These are phyloP conservation scores for Glycine latifolia DNA, from an alignment of 306 rosid genomes.

Conservation along the genomic window DNA sequence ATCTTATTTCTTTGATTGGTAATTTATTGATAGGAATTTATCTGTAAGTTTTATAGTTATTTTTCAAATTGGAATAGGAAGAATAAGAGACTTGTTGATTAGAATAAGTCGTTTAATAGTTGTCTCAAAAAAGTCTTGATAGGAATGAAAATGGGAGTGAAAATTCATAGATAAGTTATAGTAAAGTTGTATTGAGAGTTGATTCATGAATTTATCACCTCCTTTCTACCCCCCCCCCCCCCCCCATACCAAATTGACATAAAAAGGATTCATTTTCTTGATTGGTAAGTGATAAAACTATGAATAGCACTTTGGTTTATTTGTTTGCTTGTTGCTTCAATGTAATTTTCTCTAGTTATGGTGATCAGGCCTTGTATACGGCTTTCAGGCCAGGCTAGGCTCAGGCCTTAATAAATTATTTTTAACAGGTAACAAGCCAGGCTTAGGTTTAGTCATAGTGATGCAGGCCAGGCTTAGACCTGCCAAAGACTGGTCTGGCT, in stretches of 20 bases:
- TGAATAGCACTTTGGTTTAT: slow-evolving; percentile 15
- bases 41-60: neutral
- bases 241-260: neutral
- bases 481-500: no score
- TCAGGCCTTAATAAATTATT: no score
- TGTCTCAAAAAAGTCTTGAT: slow-evolving; percentile 20
- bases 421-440: no score
- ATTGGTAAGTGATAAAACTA: neutral
- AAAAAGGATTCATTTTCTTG: slow-evolving; percentile 6
- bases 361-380: no score
- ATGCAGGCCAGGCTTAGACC: no score
- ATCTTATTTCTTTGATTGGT: slow-evolving; percentile 23
- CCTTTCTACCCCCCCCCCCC: neutral
- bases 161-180: slow-evolving; percentile 8
- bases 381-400: no score
- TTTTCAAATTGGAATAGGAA: neutral
- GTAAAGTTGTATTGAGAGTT: slow-evolving; percentile 22
- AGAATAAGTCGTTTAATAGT: neutral
- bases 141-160: neutral
- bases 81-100: neutral
- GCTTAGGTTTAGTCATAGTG: no score
- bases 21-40: slow-evolving; percentile 8
- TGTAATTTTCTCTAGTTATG: neutral
- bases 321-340: neutral
- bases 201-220: neutral